Conservation (phyloP, 495 filamentous ascomycete genomes). For the Lasiosphaeriaceae sp. region DNA sequence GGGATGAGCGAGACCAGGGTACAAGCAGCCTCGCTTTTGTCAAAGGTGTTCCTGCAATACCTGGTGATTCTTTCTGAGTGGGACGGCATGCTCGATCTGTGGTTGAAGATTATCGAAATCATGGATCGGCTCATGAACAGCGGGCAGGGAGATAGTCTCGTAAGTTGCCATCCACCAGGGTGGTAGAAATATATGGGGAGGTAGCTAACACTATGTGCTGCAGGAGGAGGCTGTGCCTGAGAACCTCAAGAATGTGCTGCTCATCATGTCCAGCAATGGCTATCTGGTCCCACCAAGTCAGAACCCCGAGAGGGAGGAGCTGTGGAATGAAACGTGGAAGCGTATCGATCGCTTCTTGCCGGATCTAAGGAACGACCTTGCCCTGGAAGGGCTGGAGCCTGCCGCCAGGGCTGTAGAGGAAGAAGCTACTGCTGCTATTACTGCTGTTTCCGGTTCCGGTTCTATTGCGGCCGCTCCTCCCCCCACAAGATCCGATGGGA, state of each 20-base stretch:
- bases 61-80: constrained; percentile 77
- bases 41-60: constrained; percentile 94
- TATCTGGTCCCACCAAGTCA: constrained; percentile 73
- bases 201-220: constrained; percentile 22
- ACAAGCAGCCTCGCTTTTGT: constrained; percentile 84
- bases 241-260: constrained; percentile 90
- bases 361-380: constrained; percentile 54
- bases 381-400: constrained; percentile 32
- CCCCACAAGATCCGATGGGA: no score
- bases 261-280: constrained; percentile 91
- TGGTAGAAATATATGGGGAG: neutral
- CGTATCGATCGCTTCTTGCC: constrained; percentile 88
- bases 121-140: constrained; percentile 97
- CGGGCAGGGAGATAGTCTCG: constrained; percentile 84
- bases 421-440: no score
- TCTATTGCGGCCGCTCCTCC: no score
- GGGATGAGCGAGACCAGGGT: constrained; percentile 97
- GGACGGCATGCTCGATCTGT: constrained; percentile 90
- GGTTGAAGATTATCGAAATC: constrained; percentile 88
- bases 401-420: neutral
- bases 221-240: constrained; percentile 95
- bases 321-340: constrained; percentile 83
- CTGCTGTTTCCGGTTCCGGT: no score
- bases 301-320: constrained; percentile 52
- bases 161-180: constrained; percentile 43